Base-by-base conservation (phyloP, 805 yeast species). In the Kodamaea laetipori region DNA sequence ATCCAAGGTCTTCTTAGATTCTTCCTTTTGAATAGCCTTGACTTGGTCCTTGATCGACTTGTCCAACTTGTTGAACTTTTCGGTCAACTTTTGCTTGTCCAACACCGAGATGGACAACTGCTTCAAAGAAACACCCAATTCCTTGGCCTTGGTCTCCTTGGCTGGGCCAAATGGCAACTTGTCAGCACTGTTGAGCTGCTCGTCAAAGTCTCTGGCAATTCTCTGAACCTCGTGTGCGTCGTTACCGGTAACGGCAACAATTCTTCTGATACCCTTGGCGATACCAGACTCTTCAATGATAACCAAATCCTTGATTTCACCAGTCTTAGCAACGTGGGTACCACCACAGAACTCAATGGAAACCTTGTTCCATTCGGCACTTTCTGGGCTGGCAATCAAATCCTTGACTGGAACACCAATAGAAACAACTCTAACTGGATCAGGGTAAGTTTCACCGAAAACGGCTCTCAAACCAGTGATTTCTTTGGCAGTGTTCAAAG, bases 321-420 rank as follows among this genome's bases (percentile, higher is more conserved):
- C 86, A 13, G 98, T 92, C 67, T 86, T 84, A 39, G 80, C 76
- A 53, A 94, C 97, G 60, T 94, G 99, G 9, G 99, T 94, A 70
- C 99, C 99, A 71, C 99, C 99, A 71, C 99, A 94, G 77, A 94
- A 94, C 72, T 94, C 99, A 53, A 94, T 77, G 1, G 97, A 88
- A 59, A 78, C 74, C 32, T 78, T 70, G 56, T 65, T 69, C 98
- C 99, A 94, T 58, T 87, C 80, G 40, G 71, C 70, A 60, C 79
- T 86, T 21, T 71, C 55, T 54, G 97, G 96, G 55, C 82, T 74
- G 5, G 75, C 73, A 52, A 92, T 64, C 54, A 94, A 73, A 10
- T 86, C 94, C 18, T 86, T 90, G 34, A 94, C 90, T 37, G 96
- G 82, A 31, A 79, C 84, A 60, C 99, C 99, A 59, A 94, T 86